Conservation (phyloP, 164 flowering plant genomes). For the Chimonanthus praecox region DNA sequence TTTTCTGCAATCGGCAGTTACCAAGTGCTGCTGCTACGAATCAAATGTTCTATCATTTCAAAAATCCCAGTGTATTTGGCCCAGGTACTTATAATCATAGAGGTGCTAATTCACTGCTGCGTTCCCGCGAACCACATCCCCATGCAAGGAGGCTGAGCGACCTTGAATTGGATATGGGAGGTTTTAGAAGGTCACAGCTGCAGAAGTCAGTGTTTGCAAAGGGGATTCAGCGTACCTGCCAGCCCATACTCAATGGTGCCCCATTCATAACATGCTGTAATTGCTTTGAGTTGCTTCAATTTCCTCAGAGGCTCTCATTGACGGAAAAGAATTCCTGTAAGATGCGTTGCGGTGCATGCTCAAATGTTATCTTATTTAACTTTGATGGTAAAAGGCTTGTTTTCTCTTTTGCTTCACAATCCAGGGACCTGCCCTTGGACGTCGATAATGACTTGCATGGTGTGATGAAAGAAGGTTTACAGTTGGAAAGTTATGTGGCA, state of each 20-base stretch:
- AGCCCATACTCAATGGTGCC: conserved; percentile 68
- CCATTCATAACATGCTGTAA: conserved; percentile 65
- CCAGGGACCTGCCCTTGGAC: conserved; percentile 5
- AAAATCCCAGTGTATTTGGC: conserved; percentile 23
- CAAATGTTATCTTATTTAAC: conserved; percentile 33
- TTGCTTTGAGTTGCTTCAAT: conserved; percentile 65
- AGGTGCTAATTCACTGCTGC: conserved; percentile 19
- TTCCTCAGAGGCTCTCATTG: conserved; percentile 39
- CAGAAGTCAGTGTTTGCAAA: conserved; percentile 26
- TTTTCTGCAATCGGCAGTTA: conserved; percentile 25
- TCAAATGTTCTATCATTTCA: conserved; percentile 29
- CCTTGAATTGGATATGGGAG: conserved; percentile 30
- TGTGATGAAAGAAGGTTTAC: conserved; percentile 13
- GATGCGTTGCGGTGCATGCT: conserved; percentile 70
- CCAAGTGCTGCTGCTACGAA: conserved; percentile 21
- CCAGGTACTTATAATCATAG: conserved; percentile 25
- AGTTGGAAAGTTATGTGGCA: conserved; percentile 14
- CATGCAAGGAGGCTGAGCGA: conserved; percentile 42
- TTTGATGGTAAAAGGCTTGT: conserved; percentile 36
- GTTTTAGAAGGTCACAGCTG: conserved; percentile 27
- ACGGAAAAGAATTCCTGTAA: conserved; percentile 30
- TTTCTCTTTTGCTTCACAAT: conserved; percentile 21
- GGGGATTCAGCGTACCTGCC: conserved; percentile 25
- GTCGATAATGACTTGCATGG: conserved; percentile 20
- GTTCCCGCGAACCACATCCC: conserved; percentile 23